Percentiles rank a stretch among this genome's conserved stretches.
Evolutionary conservation across 345 rosid genomes (phyloP).

Genomic region (Eutrema heterophyllum): DNA sequence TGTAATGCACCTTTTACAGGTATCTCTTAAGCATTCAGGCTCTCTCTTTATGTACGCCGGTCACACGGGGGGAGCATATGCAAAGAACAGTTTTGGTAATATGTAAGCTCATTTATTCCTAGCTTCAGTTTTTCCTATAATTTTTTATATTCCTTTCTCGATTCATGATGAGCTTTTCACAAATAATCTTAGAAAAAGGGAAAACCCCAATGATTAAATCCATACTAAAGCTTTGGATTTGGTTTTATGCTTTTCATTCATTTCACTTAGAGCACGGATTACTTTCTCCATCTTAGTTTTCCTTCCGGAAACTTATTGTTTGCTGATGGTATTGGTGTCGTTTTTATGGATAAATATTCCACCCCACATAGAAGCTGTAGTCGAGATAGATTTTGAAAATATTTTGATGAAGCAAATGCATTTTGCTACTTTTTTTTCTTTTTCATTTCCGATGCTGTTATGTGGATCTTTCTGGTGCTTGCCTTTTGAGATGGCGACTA

Average conservation of each 20-base stretch:
- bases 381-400: background rate
- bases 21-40: conserved; percentile 93
- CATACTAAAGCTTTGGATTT: background rate
- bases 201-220: background rate
- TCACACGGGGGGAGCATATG: conserved; percentile 90
- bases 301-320: background rate
- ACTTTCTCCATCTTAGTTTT: background rate
- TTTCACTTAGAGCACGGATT: background rate
- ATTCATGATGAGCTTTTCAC: background rate
- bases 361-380: background rate
- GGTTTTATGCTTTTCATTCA: background rate
- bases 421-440: background rate
- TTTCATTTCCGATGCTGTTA: background rate
- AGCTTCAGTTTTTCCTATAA: background rate
- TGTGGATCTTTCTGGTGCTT: conserved; percentile 3
- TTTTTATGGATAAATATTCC: conserved; percentile 1
- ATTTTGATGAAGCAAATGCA: background rate
- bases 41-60: conserved; percentile 99
- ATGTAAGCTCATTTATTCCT: conserved; percentile 46
- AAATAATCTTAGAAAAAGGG: background rate
- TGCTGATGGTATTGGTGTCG: conserved; percentile 1
- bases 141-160: background rate
- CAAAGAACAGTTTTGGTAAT: conserved; percentile 97
- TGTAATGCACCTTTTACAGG: conserved; percentile 45
- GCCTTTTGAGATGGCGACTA: background rate